These are phyloP conservation scores for Gastrolobium villosum DNA, from an alignment of 306 rosid species.

Conservation along the genomic window DNA sequence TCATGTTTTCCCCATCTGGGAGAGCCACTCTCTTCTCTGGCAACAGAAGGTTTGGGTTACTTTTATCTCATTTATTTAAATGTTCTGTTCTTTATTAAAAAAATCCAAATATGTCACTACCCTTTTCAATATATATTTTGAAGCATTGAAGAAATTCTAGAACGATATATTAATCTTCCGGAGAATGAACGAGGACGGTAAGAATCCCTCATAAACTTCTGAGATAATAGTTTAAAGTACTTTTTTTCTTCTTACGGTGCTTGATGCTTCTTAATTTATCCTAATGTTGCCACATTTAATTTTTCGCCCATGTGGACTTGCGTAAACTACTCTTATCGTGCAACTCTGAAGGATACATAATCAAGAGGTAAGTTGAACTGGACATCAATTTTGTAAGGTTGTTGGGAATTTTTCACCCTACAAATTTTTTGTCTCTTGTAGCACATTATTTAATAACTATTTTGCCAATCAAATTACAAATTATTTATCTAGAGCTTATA, in stretches of 20 bases:
- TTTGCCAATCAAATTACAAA: too few relatives aligned
- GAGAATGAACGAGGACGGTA: slow-evolving; percentile 62
- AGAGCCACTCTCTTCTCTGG: slow-evolving; percentile 66
- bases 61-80: background rate
- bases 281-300: slow-evolving; percentile 19
- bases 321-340: slow-evolving; percentile 5
- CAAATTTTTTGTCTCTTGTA: too few relatives aligned
- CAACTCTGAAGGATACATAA: slow-evolving; percentile 58
- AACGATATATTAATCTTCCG: slow-evolving; percentile 61
- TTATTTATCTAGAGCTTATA: too few relatives aligned
- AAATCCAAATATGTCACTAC: background rate
- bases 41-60: slow-evolving; percentile 48
- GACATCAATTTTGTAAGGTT: slow-evolving; percentile 5
- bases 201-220: background rate
- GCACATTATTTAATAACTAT: too few relatives aligned
- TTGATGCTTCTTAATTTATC: background rate
- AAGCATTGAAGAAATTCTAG: slow-evolving; percentile 72
- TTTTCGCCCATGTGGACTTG: background rate
- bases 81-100: background rate
- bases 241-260: slow-evolving; percentile 6
- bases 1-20: slow-evolving; percentile 75
- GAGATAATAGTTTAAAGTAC: background rate
- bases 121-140: slow-evolving; percentile 6
- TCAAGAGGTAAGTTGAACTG: slow-evolving; percentile 63
- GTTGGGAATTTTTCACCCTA: too few relatives aligned